Base-by-base conservation (phyloP, 108 stramenopile genomes). In the Skeletonema marinoi region DNA sequence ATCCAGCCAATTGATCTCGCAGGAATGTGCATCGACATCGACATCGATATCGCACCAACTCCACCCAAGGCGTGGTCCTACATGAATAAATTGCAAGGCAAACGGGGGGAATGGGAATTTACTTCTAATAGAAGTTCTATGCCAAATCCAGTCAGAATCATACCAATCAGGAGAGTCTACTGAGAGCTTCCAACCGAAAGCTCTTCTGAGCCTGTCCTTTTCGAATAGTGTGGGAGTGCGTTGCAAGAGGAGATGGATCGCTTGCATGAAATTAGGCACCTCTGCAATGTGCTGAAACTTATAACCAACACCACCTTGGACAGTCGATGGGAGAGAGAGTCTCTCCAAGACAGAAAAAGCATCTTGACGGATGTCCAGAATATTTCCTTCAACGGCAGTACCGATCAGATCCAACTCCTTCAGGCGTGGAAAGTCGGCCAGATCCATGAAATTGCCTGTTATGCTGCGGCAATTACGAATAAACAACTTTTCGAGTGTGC, bases 341-440 rank as follows among this genome's bases (percentile, higher is more conserved):
- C 0, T 25, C 25, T 25, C 0, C 25, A 25, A 0, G 25, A 25
- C 25, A 25, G 25, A 25, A 25, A 25, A 25, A 0, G 0, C 25
- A 25, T 25, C 25, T 25, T 25, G 25, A 25, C 25, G 25, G 25
- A 25, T 25, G 25, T 25, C 25, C 25, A 25, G 25, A 25, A 25
- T 25, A 25, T 0, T 25, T 25, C 35, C 66, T 13, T 4, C 42
- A 4, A 48, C 42, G 31, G 9, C 42, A 38, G 66, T 9, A 0
- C 30, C 12, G 0, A 4, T 12, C 19, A 67, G 12, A 9, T 67
- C 42, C 66, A 67, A 67, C 66, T 16, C 42, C 42, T 29, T 48
- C 29, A 67, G 66, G 9, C 1, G 41, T 30, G 66, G 66, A 48
- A 67, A 67, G 66, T 67, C 3, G 12, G 66, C 66, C 14, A 67